A percentile compares a stretch with the other conserved stretches of the same genome.
Conservation (phyloP, 148 eudicot genomes). For the Selenicereus undatus region DNA sequence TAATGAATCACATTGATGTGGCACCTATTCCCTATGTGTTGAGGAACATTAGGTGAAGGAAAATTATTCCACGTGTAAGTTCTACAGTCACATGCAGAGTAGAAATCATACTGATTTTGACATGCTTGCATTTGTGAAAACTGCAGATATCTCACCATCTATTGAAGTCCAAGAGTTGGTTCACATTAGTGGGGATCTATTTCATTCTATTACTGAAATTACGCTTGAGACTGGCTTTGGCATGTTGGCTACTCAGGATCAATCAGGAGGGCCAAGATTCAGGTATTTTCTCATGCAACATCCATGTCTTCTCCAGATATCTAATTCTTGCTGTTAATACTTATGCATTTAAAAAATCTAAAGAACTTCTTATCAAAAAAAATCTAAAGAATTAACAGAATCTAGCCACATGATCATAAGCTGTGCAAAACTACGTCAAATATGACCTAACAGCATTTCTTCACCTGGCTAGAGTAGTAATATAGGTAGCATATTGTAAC, state of each 20-base stretch:
- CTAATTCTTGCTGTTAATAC: neutral
- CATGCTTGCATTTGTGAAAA: neutral
- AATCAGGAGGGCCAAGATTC: slow-evolving; percentile 2
- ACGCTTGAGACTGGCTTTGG: neutral
- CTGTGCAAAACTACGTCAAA: neutral
- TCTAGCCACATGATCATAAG: neutral
- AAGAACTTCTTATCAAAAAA: neutral
- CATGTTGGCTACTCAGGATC: slow-evolving; percentile 1
- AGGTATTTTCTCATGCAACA: neutral
- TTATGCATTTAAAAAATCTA: neutral
- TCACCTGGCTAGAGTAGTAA: neutral
- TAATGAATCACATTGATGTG: too few relatives aligned
- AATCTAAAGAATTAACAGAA: neutral
- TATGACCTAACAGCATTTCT: neutral
- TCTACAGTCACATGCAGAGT: neutral
- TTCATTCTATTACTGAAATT: neutral
- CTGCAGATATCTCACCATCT: neutral
- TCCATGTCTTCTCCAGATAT: neutral
- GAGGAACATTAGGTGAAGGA: slow-evolving; percentile 3
- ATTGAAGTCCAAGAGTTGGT: neutral
- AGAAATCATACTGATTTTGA: too few relatives aligned
- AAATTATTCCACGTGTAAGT: neutral
- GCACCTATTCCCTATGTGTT: neutral
- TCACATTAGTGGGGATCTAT: neutral
- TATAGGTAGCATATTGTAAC: neutral